Evolutionary conservation across 164 flowering plant species (phyloP).

Genomic region (Kingdonia uniflora): DNA sequence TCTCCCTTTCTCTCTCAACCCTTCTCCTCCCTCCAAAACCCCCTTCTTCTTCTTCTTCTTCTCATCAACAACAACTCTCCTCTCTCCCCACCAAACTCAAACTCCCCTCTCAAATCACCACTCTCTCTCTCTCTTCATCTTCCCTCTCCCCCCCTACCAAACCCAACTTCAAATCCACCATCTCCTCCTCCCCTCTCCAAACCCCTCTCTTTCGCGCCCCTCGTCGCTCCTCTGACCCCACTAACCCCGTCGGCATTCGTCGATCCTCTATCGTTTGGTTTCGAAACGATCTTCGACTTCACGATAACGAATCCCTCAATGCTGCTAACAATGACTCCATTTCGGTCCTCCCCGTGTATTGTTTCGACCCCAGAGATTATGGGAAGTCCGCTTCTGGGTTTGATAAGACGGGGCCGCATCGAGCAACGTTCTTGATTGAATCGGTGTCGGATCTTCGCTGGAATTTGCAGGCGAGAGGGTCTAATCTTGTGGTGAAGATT

Average conservation of each 20-base stretch:
- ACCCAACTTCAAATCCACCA: slow-evolving; percentile 47
- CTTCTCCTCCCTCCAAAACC: slow-evolving; percentile 1
- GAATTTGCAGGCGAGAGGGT: slow-evolving; percentile 61
- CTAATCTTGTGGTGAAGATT: slow-evolving; percentile 74
- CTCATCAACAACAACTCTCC: slow-evolving; percentile 46
- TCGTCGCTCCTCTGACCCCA: slow-evolving; percentile 62
- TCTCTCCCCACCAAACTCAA: slow-evolving; percentile 39
- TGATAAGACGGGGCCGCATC: slow-evolving; percentile 77
- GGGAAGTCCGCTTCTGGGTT: slow-evolving; percentile 87
- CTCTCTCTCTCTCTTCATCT: slow-evolving; percentile 34
- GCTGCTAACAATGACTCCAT: slow-evolving; percentile 72
- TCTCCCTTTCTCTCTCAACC: neutral
- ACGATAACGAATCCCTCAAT: slow-evolving; percentile 76
- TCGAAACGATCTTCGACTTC: slow-evolving; percentile 77
- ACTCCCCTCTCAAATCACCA: slow-evolving; percentile 19
- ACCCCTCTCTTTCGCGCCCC: slow-evolving; percentile 42
- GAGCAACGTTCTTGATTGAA: slow-evolving; percentile 68
- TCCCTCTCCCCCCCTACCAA: slow-evolving; percentile 25
- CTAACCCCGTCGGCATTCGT: slow-evolving; percentile 54
- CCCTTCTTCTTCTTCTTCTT: slow-evolving; percentile 9
- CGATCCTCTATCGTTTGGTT: slow-evolving; percentile 85
- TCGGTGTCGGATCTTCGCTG: slow-evolving; percentile 67
- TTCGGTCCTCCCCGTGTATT: slow-evolving; percentile 79
- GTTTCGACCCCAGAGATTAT: slow-evolving; percentile 84
- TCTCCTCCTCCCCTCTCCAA: slow-evolving; percentile 41